Evolutionary conservation across 306 rosid genomes (phyloP), one percentile per base, ranked within the genome.

Genomic region (Delonix regia): DNA sequence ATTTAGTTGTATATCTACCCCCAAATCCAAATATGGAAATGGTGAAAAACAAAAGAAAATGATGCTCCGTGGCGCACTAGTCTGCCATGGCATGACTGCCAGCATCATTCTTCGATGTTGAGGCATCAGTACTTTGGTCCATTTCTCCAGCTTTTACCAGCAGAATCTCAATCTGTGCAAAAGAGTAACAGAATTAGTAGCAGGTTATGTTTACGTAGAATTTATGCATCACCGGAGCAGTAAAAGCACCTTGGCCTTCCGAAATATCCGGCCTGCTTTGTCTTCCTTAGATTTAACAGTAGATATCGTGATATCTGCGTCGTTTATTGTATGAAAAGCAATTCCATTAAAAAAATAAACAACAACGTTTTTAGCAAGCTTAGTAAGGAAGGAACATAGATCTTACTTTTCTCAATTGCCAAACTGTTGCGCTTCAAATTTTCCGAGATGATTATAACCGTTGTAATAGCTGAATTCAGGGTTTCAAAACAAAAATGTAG

Each of bases 381-480:
- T 49, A 49, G 62, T 77, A 38, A 14, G 71, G 55, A 66, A 38
- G n/a, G 57, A 80, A 48, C 8, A 69, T 19, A 42, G 48, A 15
- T 80, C 93, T 82, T 85, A 92, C 97, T 80, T 82, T 90, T 90
- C 80, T 92, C 83, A 69, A 78, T 49, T 19, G 87, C 93, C 81
- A 88, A 65, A 19, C 92, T 90, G 60, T 77, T 80, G 71, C 83
- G 67, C 65, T 92, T 90, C 88, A 92, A 77, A 76, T 77, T 80
- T 80, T 92, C 93, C 9, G 90, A 63, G 42, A 92, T 81, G 33
- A 84, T 64, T 79, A 92, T 82, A 1, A 88, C 84, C 71, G 93
- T 84, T 65, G 93, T 93, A 84, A 90, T 92, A 70, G 92, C 97
- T 92, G 88, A 14, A 80, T 73, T 71, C 45, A 57, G 76, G 53